Evolutionary conservation across 2,329 filamentous ascomycete genomes (phyloP).

Genomic region (Colletotrichum sp.): DNA sequence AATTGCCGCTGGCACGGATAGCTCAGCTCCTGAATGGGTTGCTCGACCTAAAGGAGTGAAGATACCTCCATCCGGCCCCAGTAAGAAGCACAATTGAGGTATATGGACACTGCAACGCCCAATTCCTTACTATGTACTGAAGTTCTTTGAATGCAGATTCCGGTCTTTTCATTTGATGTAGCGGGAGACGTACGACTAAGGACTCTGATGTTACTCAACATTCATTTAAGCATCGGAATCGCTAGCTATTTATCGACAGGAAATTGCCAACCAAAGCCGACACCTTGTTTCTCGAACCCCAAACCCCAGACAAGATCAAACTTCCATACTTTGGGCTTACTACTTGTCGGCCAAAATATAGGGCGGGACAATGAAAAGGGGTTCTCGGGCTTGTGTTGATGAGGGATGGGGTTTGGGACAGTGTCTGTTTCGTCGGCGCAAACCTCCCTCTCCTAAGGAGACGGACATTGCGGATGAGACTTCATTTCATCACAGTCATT

Average conservation of each 20-base stretch:
- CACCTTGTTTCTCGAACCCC: neutral
- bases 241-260: neutral
- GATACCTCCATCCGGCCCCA: neutral
- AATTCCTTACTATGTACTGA: fast-evolving
- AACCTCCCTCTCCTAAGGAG: neutral
- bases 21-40: neutral
- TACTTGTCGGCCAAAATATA: fast-evolving
- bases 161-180: fast-evolving
- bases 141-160: neutral
- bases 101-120: fast-evolving
- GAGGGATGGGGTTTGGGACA: neutral
- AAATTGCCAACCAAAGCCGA: neutral
- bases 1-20: neutral
- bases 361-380: neutral
- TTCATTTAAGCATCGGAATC: neutral
- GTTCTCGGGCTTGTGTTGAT: neutral
- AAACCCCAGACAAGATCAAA: fast-evolving
- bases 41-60: neutral
- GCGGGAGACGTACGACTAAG: neutral
- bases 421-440: neutral
- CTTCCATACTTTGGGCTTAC: neutral
- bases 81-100: neutral
- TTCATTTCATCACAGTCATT: fast-evolving
- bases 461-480: fast-evolving
- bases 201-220: neutral